phyloP scores from a whole-genome alignment of 768 basidiomycete genomes.

The Mycena vulgaris region DNA sequence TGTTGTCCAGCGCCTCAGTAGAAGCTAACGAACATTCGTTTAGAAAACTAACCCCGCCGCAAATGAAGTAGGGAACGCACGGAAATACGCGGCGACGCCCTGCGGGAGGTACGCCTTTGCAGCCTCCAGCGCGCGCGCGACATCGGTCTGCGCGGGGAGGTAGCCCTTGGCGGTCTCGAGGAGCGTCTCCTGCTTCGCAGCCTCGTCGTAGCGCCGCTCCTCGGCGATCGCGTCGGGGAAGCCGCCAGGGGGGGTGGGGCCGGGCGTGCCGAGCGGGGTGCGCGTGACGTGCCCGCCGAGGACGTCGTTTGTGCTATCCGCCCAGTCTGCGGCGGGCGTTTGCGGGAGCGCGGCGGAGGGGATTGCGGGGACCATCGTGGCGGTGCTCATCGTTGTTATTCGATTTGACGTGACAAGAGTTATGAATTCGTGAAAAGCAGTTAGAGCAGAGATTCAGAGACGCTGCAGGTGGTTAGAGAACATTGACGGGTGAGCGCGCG shows the following conservation, averaged over 20 bases:
- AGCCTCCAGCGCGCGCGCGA: not conserved
- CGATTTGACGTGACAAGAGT: too few species aligned
- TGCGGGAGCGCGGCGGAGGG: constrained; percentile 24
- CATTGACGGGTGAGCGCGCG: too few species aligned
- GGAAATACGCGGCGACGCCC: constrained; percentile 10
- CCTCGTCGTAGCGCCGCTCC: not conserved
- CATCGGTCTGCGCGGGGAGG: not conserved
- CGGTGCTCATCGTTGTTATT: too few species aligned
- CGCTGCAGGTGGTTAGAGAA: too few species aligned
- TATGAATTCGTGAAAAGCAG: too few species aligned
- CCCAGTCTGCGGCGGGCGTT: constrained; percentile 34
- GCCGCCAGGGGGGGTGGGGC: not conserved
- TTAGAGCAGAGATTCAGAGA: too few species aligned
- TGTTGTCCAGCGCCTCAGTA: not conserved
- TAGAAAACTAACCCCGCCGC: not conserved
- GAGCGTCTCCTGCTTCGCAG: not conserved
- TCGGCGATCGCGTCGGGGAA: not conserved
- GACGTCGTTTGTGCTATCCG: not conserved
- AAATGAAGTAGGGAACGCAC: not conserved
- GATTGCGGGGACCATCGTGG: constrained; percentile 25
- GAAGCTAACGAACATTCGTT: not conserved
- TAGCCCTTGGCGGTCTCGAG: not conserved
- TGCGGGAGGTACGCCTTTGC: constrained; percentile 14
- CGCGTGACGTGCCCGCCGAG: constrained; percentile 10
- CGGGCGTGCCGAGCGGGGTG: constrained; percentile 21